These are phyloP conservation scores for Xenoacremonium recifei DNA, from an alignment of 2,329 filamentous ascomycete species.

Conservation along the genomic window DNA sequence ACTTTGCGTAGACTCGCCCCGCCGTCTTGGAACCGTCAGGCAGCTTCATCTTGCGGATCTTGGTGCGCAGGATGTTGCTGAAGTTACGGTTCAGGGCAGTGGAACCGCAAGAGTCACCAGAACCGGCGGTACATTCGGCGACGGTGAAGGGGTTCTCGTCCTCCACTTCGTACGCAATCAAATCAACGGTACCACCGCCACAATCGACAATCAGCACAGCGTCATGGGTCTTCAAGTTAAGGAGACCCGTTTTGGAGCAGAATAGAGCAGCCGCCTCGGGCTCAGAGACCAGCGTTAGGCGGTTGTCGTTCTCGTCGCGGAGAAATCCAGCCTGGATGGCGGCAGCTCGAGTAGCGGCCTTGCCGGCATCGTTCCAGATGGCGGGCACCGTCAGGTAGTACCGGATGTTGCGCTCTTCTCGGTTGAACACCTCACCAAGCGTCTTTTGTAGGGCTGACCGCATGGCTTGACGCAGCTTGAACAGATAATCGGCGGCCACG, in stretches of 20 bases:
- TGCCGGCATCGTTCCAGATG: slow-evolving; percentile 98
- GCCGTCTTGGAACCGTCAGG: slow-evolving; percentile 95
- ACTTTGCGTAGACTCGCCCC: slow-evolving; percentile 98
- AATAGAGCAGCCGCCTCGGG: slow-evolving; percentile 97
- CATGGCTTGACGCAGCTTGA: slow-evolving; percentile 97
- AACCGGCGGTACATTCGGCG: slow-evolving; percentile 94
- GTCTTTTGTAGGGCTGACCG: slow-evolving; percentile 94
- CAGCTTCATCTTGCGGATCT: slow-evolving; percentile 99
- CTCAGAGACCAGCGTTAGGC: slow-evolving; percentile 90
- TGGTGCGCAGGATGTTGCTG: slow-evolving; percentile 94
- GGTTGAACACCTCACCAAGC: slow-evolving; percentile 93
- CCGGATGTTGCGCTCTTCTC: slow-evolving; percentile 95
- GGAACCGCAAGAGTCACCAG: slow-evolving; percentile 96
- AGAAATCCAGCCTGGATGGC: slow-evolving; percentile 97
- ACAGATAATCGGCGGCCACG: slow-evolving; percentile 98
- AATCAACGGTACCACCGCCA: slow-evolving; percentile 95
- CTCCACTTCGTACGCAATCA: slow-evolving; percentile 98
- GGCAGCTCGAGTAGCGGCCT: slow-evolving; percentile 91
- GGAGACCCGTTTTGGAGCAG: slow-evolving; percentile 92
- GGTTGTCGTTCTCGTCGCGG: slow-evolving; percentile 95
- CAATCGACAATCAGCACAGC: slow-evolving; percentile 98
- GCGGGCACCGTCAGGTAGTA: slow-evolving; percentile 99
- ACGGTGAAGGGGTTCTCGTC: slow-evolving; percentile 97
- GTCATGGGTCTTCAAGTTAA: slow-evolving; percentile 97
- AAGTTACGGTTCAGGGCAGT: slow-evolving; percentile 97